Conservation (phyloP, 306 rosid genomes). For the Vigna radiata region DNA sequence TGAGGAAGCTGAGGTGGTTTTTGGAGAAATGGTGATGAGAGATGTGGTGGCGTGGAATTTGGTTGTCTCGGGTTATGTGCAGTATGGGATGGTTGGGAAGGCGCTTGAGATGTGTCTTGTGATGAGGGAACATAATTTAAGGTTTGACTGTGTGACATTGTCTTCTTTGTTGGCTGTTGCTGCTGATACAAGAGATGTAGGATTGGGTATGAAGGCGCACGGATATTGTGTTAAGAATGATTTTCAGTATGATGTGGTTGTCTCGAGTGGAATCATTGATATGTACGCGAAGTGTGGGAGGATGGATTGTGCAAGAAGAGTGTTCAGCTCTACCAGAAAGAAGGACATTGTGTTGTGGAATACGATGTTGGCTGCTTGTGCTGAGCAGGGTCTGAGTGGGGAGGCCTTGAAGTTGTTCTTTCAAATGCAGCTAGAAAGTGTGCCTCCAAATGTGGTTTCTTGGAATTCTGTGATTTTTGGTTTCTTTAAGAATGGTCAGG, state of each 20-base stretch:
- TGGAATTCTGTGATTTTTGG: slow-evolving; percentile 82
- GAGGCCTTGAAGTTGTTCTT: slow-evolving; percentile 79
- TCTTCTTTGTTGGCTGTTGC: slow-evolving; percentile 70
- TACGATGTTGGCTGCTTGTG: slow-evolving; percentile 78
- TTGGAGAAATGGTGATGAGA: slow-evolving; percentile 55
- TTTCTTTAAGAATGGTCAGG: slow-evolving; percentile 76
- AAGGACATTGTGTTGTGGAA: slow-evolving; percentile 83
- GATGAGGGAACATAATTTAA: slow-evolving; percentile 64
- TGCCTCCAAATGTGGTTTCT: slow-evolving; percentile 72
- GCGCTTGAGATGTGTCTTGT: slow-evolving; percentile 58
- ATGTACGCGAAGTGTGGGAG: slow-evolving; percentile 81
- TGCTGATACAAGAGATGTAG: slow-evolving; percentile 58
- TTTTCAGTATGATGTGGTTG: slow-evolving; percentile 66
- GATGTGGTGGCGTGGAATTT: slow-evolving; percentile 87
- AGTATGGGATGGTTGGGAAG: slow-evolving; percentile 61
- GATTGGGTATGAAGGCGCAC: slow-evolving; percentile 73
- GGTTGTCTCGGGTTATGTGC: slow-evolving; percentile 71
- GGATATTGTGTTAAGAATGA: slow-evolving; percentile 70
- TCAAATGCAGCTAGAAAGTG: slow-evolving; percentile 77
- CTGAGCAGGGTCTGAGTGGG: slow-evolving; percentile 72
- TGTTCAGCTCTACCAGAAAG: slow-evolving; percentile 49
- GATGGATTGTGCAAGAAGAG: slow-evolving; percentile 61
- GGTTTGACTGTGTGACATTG: slow-evolving; percentile 77
- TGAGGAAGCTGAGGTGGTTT: slow-evolving; percentile 69
- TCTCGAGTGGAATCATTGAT: slow-evolving; percentile 64